Evolutionary conservation across 805 yeast species (phyloP).

Genomic region (Pichia californica): DNA sequence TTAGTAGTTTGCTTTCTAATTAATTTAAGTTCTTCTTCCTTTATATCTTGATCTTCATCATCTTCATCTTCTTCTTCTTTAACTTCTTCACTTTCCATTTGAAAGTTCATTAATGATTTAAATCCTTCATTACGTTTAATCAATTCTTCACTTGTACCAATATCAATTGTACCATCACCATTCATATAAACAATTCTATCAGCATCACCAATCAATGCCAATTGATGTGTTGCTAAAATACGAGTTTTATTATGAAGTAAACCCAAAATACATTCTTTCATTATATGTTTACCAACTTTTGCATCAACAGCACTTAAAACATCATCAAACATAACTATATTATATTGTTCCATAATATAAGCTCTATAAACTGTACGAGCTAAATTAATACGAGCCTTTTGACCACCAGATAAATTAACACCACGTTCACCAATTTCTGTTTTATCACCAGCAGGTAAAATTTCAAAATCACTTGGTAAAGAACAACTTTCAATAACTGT

Average conservation of each 20-base stretch:
- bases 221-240: slow-evolving; percentile 75
- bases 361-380: slow-evolving; percentile 66
- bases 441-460: slow-evolving; percentile 66
- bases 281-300: slow-evolving; percentile 74
- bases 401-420: slow-evolving; percentile 81
- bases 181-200: slow-evolving; percentile 61
- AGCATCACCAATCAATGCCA: slow-evolving; percentile 34
- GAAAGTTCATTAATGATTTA: slow-evolving; percentile 43
- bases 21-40: slow-evolving; percentile 16
- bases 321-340: slow-evolving; percentile 68
- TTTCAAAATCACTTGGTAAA: slow-evolving; percentile 55
- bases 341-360: slow-evolving; percentile 33
- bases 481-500: slow-evolving; percentile 59
- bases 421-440: slow-evolving; percentile 87
- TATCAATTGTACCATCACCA: slow-evolving; percentile 51
- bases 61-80: slow-evolving; percentile 15
- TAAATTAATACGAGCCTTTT: slow-evolving; percentile 71
- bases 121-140: slow-evolving; percentile 39
- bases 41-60: slow-evolving; percentile 25
- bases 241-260: slow-evolving; percentile 52
- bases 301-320: slow-evolving; percentile 84
- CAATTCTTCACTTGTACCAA: slow-evolving; percentile 57
- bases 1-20: slow-evolving; percentile 19
- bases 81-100: slow-evolving; percentile 12
- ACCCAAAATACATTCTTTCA: slow-evolving; percentile 61